Conservation (phyloP, 192 early-diverging fungal genomes). For the Chytriomyces sp. region DNA sequence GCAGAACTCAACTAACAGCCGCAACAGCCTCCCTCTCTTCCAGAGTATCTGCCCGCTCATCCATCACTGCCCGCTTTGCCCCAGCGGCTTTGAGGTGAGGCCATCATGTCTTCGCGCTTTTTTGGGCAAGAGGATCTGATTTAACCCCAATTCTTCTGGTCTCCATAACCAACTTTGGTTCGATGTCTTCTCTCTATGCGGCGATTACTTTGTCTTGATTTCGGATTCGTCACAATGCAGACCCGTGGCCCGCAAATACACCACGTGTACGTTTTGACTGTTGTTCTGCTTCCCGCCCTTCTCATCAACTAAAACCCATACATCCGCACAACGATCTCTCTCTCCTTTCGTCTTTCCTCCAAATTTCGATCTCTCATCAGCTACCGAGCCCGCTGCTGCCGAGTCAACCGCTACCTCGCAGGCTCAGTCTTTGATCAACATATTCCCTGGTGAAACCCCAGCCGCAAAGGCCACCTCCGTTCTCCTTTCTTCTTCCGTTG, state of each 20-base stretch:
- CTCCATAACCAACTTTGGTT: background rate
- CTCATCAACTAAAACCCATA: too few species aligned
- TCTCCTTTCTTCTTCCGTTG: conserved; percentile 79
- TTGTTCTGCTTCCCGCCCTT: too few species aligned
- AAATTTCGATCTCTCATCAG: background rate
- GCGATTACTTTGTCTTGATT: background rate
- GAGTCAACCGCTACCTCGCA: conserved; percentile 19
- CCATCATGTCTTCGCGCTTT: background rate
- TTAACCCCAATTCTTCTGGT: background rate
- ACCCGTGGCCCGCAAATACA: conserved; percentile 19
- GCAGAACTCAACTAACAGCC: background rate
- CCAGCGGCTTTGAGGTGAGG: conserved; percentile 21
- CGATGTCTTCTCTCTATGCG: background rate
- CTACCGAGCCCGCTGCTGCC: background rate
- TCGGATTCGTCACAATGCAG: background rate
- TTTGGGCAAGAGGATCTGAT: background rate
- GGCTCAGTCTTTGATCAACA: conserved; percentile 88
- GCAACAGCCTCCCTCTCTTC: conserved; percentile 19
- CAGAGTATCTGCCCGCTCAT: conserved; percentile 1
- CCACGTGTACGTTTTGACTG: conserved; percentile 2
- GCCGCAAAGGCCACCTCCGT: conserved; percentile 89
- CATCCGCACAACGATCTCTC: too few species aligned
- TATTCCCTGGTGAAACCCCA: conserved; percentile 87
- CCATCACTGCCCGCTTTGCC: conserved; percentile 11
- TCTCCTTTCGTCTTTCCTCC: too few species aligned